These are phyloP conservation scores for Ceratobasidium sp. DNA, from an alignment of 1,284 basidiomycete genomes.

Conservation along the genomic window DNA sequence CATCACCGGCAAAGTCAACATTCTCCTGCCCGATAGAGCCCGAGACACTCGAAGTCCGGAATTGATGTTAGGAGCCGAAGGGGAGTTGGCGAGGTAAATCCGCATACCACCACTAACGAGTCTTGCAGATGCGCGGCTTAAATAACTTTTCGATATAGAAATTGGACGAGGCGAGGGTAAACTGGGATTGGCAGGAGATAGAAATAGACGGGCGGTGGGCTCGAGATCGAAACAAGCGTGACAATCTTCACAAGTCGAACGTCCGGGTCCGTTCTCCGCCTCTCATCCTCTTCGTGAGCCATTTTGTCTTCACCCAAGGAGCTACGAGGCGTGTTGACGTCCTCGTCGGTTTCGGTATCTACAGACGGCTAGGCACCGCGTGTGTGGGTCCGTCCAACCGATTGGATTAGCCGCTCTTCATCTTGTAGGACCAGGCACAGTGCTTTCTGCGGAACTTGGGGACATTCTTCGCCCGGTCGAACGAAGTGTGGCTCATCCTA, in stretches of 20 bases:
- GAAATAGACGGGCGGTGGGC: background rate
- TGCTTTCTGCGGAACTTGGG: background rate
- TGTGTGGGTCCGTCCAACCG: background rate
- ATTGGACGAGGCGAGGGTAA: background rate
- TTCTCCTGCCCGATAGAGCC: background rate
- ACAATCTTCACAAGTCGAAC: background rate
- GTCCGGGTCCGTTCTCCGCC: background rate
- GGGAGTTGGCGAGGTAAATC: conserved; percentile 40
- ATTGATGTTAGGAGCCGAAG: conserved; percentile 28
- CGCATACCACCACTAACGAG: conserved; percentile 21
- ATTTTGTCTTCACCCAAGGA: conserved; percentile 36
- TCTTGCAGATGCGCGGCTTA: conserved; percentile 4
- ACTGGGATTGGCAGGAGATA: background rate
- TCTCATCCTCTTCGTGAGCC: conserved; percentile 27
- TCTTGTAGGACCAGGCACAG: background rate
- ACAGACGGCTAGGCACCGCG: conserved; percentile 24
- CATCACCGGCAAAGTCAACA: conserved; percentile 14
- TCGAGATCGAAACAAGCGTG: background rate
- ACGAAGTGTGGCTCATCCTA: too few relatives aligned
- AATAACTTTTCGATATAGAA: background rate
- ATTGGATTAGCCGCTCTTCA: background rate
- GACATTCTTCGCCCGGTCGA: background rate
- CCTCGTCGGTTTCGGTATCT: conserved; percentile 41
- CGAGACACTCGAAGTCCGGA: background rate
- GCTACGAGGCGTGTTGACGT: conserved; percentile 15